phyloP scores from a whole-genome alignment of 176 grass and related monocot genomes.

The Musa beccarii region DNA sequence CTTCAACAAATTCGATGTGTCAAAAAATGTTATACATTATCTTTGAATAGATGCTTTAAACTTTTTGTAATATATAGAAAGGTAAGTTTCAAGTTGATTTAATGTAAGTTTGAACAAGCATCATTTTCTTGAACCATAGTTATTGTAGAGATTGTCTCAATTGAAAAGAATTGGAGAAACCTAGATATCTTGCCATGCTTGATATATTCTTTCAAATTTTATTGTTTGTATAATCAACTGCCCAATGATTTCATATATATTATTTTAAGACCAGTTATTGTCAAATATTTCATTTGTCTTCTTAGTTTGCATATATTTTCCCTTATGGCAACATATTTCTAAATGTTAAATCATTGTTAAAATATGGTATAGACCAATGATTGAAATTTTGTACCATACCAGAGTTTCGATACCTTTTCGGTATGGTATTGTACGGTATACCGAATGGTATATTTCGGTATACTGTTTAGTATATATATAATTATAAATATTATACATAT shows the following conservation, averaged over 20 bases:
- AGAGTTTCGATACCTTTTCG: too few species aligned
- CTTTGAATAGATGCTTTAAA: background rate
- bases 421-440: too few species aligned
- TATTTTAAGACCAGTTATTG: background rate
- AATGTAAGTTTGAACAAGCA: background rate
- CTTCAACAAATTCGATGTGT: background rate
- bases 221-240: background rate
- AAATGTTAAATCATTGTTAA: background rate
- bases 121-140: background rate
- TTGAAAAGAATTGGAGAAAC: too few species aligned
- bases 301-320: background rate
- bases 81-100: background rate
- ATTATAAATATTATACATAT: too few species aligned
- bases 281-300: background rate
- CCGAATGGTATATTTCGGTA: too few species aligned
- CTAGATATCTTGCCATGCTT: background rate
- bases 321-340: background rate
- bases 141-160: background rate
- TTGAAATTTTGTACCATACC: too few species aligned
- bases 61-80: background rate
- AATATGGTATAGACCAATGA: background rate
- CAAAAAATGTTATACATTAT: background rate
- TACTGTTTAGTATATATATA: too few species aligned
- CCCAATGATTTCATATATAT: background rate
- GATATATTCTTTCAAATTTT: background rate